phyloP scores from a whole-genome alignment of 2,329 filamentous ascomycete genomes.

The Verticillium alfalfae region DNA sequence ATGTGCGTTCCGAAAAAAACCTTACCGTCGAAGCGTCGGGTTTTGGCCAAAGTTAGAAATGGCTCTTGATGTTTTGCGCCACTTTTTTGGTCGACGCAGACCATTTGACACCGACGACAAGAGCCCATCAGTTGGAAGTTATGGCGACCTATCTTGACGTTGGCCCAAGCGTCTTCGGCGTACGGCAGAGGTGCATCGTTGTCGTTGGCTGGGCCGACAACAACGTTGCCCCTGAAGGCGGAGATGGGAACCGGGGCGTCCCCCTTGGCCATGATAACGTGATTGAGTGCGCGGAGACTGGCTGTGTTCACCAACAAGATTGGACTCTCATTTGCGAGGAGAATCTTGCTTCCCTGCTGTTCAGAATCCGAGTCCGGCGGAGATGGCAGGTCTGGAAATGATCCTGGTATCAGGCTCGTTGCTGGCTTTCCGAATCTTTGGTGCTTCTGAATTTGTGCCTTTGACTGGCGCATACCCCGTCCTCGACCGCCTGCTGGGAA shows the following conservation, averaged over 20 bases:
- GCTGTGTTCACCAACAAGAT: conserved; percentile 79
- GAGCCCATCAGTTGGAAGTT: conserved; percentile 70
- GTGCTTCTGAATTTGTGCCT: conserved; percentile 61
- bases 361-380: conserved; percentile 54
- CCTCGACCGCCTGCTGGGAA: conserved; percentile 66
- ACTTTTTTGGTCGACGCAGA: conserved; percentile 84
- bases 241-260: conserved; percentile 63
- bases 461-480: conserved; percentile 60
- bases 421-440: conserved; percentile 26
- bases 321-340: conserved; percentile 89
- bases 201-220: conserved; percentile 47
- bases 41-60: conserved; percentile 83
- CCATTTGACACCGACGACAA: conserved; percentile 91
- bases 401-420: conserved; percentile 37
- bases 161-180: conserved; percentile 73
- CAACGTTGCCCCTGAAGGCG: conserved; percentile 85
- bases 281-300: conserved; percentile 75
- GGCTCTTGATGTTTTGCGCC: conserved; percentile 77
- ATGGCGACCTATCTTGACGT: conserved; percentile 58
- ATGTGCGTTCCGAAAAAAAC: conserved; percentile 87
- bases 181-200: conserved; percentile 52
- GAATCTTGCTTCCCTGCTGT: conserved; percentile 46
- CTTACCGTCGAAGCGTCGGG: conserved; percentile 74
- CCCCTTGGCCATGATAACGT: conserved; percentile 53
- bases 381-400: conserved; percentile 48